Percentiles rank a stretch among this genome's conserved stretches.
Evolutionary conservation across 441 rosid species (phyloP).

Genomic region (Corymbia calophylla): DNA sequence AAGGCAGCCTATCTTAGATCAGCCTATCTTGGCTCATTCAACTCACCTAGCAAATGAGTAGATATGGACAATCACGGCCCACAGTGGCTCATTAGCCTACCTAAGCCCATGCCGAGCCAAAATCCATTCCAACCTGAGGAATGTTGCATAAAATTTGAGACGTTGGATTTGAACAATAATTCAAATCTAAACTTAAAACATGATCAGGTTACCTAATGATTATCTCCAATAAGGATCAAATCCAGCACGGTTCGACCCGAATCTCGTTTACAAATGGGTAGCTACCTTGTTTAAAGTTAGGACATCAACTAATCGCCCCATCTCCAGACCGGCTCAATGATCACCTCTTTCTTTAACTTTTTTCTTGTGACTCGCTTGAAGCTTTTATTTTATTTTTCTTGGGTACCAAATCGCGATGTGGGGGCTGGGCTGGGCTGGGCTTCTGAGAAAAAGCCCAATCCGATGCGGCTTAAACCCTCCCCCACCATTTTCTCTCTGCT

Average conservation of each 20-base stretch:
- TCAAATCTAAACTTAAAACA: accelerated
- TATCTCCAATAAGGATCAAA: neutral
- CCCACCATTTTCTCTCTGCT: neutral
- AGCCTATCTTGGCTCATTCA: neutral
- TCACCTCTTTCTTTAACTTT: neutral
- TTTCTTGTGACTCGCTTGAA: neutral
- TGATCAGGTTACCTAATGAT: accelerated
- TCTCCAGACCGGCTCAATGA: neutral
- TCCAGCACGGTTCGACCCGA: accelerated
- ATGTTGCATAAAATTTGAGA: neutral
- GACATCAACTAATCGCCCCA: neutral
- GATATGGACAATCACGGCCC: accelerated
- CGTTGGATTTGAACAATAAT: accelerated
- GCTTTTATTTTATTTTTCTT: accelerated
- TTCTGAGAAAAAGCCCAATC: neutral
- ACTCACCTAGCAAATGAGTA: accelerated
- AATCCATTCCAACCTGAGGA: accelerated
- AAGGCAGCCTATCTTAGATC: neutral
- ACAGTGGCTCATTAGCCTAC: neutral
- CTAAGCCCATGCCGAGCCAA: accelerated
- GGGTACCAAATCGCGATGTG: neutral
- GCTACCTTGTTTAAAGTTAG: neutral
- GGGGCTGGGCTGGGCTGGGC: neutral
- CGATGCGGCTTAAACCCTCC: neutral
- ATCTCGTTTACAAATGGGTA: accelerated